Evolutionary conservation across 1,139 yeast genomes (phyloP).

Genomic region (Geotrichum macrosporum): DNA sequence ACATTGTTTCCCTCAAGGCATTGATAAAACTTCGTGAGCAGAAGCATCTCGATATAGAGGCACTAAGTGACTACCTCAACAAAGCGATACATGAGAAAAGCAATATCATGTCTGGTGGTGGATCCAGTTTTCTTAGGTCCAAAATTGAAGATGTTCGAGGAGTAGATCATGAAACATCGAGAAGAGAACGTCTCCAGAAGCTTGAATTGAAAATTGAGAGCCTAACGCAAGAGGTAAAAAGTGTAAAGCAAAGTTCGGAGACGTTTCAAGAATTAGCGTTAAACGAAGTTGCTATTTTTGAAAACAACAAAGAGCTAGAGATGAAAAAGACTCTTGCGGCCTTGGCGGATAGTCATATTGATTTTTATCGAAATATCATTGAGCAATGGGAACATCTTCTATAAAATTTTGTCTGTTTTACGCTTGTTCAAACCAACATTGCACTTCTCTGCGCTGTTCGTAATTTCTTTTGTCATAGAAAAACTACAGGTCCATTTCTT

Average conservation of each 20-base stretch:
- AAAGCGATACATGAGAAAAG: conserved; percentile 68
- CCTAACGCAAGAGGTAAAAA: conserved; percentile 54
- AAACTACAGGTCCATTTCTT: too few relatives aligned
- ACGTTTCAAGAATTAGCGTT: conserved; percentile 61
- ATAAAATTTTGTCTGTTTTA: too few relatives aligned
- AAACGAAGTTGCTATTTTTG: conserved; percentile 78
- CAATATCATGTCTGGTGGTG: conserved; percentile 53
- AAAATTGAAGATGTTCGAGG: conserved; percentile 60
- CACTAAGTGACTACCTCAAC: conserved; percentile 68
- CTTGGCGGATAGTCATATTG: conserved; percentile 71
- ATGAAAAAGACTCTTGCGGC: conserved; percentile 64
- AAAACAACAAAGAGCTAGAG: conserved; percentile 71
- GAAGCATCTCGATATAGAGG: conserved; percentile 86
- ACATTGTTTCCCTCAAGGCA: conserved; percentile 68
- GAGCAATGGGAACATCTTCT: conserved; percentile 15
- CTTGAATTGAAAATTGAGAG: conserved; percentile 55
- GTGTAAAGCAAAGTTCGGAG: conserved; percentile 67
- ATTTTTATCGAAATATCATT: conserved; percentile 50
- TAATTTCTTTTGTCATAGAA: too few relatives aligned
- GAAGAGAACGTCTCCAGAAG: conserved; percentile 49
- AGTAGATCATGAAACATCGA: conserved; percentile 53
- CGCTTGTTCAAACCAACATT: too few relatives aligned
- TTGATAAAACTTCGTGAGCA: conserved; percentile 82
- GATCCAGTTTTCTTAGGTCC: conserved; percentile 50
- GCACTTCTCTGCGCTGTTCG: too few relatives aligned